Base-by-base conservation (phyloP, 192 early-diverging fungal genomes). In the Geranomyces variabilis region DNA sequence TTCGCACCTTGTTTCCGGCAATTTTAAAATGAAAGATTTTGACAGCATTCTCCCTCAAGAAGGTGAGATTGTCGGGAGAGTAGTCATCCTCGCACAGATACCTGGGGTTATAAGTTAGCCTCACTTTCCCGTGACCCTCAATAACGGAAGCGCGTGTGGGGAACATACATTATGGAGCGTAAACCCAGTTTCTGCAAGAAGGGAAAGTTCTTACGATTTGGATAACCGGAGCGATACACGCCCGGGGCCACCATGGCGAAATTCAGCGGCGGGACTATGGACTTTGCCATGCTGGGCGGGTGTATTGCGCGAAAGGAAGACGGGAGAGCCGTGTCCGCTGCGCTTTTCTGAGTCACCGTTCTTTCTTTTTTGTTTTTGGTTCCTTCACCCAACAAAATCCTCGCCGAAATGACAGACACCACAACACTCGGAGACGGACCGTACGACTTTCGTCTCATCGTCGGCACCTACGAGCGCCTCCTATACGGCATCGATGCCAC, bases 401-500 rank as follows among this genome's bases (percentile, higher is more conserved):
- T 41, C 10, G 36, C 36, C 10, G 36, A 41, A 7, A 41, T 41
- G 36, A 41, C 36, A 41, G 36, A 55, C 6, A 55, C 26, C 2
- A 55, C 15, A 14, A 55, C 51, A 8, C 51, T 14, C 3, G 51
- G 19, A 4, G 58, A 60, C 29, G 21, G 17, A 2, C 58, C 58
- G 8, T 60, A 60, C 29, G 58, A 60, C 58, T 74, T 85, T 29
- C 73, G 74, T 10, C 63, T 85, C 17, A 74, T 83, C 17, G 73
- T 79, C 1, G 97, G 97, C 65, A 94, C 95, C 29, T 99, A 99
- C 77, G 97, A 99, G 78, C 90, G 96, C 15, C 86, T 98, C 26
- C 83, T 99, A n/a, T 99, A 98, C 75, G 96, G 95, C 13, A 79
- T 98, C 29, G 88, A 95, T 66, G 90, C 71, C 58, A 9, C 29